Conservation (phyloP, 352 stramenopile genomes). For the Globisporangium middletonii region DNA sequence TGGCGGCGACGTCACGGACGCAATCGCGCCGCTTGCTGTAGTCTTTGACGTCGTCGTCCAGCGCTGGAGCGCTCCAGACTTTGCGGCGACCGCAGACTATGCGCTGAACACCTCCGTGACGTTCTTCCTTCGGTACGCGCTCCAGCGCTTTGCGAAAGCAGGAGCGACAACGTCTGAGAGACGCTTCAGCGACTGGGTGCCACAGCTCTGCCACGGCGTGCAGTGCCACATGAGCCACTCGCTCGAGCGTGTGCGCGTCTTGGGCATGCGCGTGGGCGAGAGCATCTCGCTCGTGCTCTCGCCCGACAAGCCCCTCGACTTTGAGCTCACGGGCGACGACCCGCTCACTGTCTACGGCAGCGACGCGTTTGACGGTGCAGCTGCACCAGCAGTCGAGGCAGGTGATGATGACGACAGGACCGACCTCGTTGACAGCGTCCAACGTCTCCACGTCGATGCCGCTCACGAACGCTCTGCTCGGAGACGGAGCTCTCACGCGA, state of each 20-base stretch:
- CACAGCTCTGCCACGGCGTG: conserved; percentile 64
- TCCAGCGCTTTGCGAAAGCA: conserved; percentile 23
- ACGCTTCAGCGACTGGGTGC: conserved; percentile 40
- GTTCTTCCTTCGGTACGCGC: conserved; percentile 64
- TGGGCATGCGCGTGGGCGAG: conserved; percentile 72
- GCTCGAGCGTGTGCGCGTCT: conserved; percentile 36
- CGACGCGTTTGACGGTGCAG: conserved; percentile 17
- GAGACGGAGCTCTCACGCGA: background rate
- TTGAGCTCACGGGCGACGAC: conserved; percentile 42
- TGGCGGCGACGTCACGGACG: background rate
- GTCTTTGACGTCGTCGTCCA: conserved; percentile 54
- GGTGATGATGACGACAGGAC: background rate
- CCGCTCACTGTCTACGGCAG: conserved; percentile 30
- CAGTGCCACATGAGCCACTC: conserved; percentile 71
- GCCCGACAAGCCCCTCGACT: conserved; percentile 54
- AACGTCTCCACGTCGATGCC: too few relatives aligned
- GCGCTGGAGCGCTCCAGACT: conserved; percentile 54
- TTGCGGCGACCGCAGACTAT: conserved; percentile 43
- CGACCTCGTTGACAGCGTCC: background rate
- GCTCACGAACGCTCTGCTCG: background rate
- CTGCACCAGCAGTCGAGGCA: background rate
- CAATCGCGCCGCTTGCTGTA: conserved; percentile 16
- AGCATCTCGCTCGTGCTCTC: conserved; percentile 54
- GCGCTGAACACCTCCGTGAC: conserved; percentile 45
- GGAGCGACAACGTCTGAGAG: conserved; percentile 11